Percentiles rank a stretch among this genome's conserved stretches.
These are phyloP conservation scores for Hypoxylon sp. DNA, from an alignment of 2,329 filamentous ascomycete species.

Conservation along the genomic window DNA sequence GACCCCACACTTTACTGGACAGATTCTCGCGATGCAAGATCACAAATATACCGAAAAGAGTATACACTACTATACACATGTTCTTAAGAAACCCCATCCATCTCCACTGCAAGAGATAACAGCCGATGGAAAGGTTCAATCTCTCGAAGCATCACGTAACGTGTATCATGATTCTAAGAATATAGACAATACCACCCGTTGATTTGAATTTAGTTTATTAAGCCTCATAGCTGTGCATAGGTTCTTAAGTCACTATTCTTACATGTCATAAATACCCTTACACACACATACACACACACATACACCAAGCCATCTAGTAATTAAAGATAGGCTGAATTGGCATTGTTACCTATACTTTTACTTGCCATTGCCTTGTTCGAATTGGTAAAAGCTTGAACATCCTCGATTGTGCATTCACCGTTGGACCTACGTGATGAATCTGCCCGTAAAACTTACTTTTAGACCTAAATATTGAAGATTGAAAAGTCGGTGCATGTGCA, in stretches of 20 bases:
- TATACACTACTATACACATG: constrained; percentile 3
- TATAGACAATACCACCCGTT: neutral
- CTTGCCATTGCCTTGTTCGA: constrained; percentile 5
- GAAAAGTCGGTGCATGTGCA: constrained; percentile 9
- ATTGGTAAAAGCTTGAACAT: constrained; percentile 15
- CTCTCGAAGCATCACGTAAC: constrained; percentile 9
- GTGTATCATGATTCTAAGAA: neutral
- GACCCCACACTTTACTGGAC: constrained; percentile 16
- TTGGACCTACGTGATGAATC: constrained; percentile 12
- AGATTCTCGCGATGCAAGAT: constrained; percentile 19
- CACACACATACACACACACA: neutral
- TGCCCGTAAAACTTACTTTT: constrained; percentile 21
- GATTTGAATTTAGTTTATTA: constrained; percentile 2
- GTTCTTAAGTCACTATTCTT: constrained; percentile 14
- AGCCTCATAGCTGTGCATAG: constrained; percentile 4
- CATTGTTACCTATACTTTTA: constrained; percentile 3
- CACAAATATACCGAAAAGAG: constrained; percentile 21
- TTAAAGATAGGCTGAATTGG: constrained; percentile 1
- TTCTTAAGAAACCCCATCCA: constrained; percentile 7
- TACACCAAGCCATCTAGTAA: constrained; percentile 1
- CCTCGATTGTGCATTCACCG: neutral
- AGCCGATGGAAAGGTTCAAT: constrained; percentile 1
- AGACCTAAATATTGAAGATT: constrained; percentile 23
- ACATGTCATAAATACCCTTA: constrained; percentile 19
- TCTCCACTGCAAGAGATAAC: neutral